Evolutionary conservation across 345 rosid genomes (phyloP).

Genomic region (Salix arbutifolia): DNA sequence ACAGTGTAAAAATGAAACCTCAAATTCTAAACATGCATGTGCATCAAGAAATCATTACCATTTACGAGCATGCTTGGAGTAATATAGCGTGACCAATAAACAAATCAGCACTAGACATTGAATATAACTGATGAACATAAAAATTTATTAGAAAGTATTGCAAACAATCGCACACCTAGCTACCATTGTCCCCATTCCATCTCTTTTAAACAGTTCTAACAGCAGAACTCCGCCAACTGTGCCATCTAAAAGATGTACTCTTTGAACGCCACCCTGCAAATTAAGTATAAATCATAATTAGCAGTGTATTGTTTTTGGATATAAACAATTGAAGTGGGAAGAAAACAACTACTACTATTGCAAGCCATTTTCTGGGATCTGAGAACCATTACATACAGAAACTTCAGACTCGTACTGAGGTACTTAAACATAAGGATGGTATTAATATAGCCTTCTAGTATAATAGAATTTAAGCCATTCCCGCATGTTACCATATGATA

Average conservation of each 20-base stretch:
- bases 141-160: not conserved
- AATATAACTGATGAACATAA: not conserved
- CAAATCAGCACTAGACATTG: not conserved
- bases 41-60: not conserved
- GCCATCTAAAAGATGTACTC: constrained; percentile 94
- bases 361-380: not conserved
- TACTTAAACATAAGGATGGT: not conserved
- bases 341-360: not conserved
- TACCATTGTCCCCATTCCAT: constrained; percentile 98
- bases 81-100: not conserved
- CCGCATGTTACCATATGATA: not conserved
- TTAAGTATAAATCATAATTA: constrained; percentile 12
- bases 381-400: not conserved
- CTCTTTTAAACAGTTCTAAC: constrained; percentile 89
- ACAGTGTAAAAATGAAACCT: too few relatives aligned
- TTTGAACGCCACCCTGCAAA: constrained; percentile 88
- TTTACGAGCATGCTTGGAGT: not conserved
- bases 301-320: not conserved
- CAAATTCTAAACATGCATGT: not conserved
- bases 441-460: not conserved
- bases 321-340: not conserved
- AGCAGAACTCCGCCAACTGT: constrained; percentile 76
- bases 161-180: constrained; percentile 55
- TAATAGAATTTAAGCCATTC: too few relatives aligned
- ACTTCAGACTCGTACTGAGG: not conserved